Evolutionary conservation across 2,329 filamentous ascomycete genomes (phyloP), one percentile per base, ranked within the genome.

Genomic region (Claviceps paspali): DNA sequence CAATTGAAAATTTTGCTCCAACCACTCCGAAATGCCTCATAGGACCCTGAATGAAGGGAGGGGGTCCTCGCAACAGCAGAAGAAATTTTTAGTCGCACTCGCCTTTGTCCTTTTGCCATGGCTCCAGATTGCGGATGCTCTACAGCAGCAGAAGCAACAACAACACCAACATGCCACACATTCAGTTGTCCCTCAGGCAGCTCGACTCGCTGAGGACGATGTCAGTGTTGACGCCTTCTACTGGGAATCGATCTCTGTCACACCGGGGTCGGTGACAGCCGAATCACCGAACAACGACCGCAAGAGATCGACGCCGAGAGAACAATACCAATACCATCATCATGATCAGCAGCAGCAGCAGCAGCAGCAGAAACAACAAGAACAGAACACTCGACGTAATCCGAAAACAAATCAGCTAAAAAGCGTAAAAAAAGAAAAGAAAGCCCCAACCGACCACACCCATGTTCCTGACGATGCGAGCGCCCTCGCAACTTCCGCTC

Each of bases 401-500:
- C 23, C 36, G 24, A 12, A 35, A 21, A 23, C 33, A 28, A 41
- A 43, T 21, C 19, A 40, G 22, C 33, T 6, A 29, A 36, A 38
- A 10, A 18, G 31, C 29, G 30, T 41, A 17, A 41, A 53, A 47
- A 50, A 55, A 49, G 43, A 53, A 45, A 48, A 55, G 39, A 27
- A 33, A 33, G 24, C 6, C 18, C 31, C 12, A 12, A 27, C 30
- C 30, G 31, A 40, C 26, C 24, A 40, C 18, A 34, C 31, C 40
- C 48, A 59, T 37, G 56, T 60, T 52, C 59, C 62, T 59, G 54
- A 72, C 64, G 73, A 91, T 80, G 83, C 78, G 84, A 86, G 85
- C 86, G 86, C 86, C 82, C 73, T 91, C 72, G 81, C 82, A 75
- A 91, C 86, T 82, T 80, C 87, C 73, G 87, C 88, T 94, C 86